Base-by-base conservation (phyloP, 2,329 filamentous ascomycete species). In the Mycosphaerella sp. region DNA sequence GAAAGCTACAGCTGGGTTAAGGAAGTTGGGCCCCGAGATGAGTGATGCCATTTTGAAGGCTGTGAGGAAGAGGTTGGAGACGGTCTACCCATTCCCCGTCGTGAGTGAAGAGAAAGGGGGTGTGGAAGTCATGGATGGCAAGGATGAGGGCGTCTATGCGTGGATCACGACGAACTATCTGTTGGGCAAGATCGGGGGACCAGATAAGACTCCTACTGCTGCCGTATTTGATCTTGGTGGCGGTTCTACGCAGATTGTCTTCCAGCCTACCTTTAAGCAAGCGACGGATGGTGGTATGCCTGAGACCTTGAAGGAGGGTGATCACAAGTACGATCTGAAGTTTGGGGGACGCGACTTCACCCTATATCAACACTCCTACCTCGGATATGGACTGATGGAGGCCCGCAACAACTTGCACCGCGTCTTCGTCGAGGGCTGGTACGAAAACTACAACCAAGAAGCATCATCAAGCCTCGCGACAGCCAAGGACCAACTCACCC, bases 91-190 rank as follows among this genome's bases (percentile, higher is more conserved):
- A 10, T 98, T 98, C 79, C 89, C 93, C 0, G 87, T 98, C 37
- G 86, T 98, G 50, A 85, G 87, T 10, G 79, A 83, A 58, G 87
- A 89, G 64, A 84, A 91, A 61, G 83, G 87, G 49, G 93, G 94
- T 50, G 89, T 98, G 25, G 82, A 89, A 57, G 94, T 98, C 69
- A 98, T 98, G 93, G 90, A 95, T 64, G 93, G 93, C 56, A 89
- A 87, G 44, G 87, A 96, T 66, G 93, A 98, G 74, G 93, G 93
- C 67, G 91, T 98, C 27, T 98, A 95, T 67, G 94, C 93, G 47
- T 98, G 93, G 93, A 95, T 98, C 69, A 98, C 93, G 6, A 93
- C 89, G 60, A 98, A 98, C 78, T 98, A 98, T 72, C 85, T 98
- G 36, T 82, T 98, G 18, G 91, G 91, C 65, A 97, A 97, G 75